Evolutionary conservation across 345 rosid species (phyloP), one percentile per base, ranked within the genome.

Genomic region (Jatropha curcas): DNA sequence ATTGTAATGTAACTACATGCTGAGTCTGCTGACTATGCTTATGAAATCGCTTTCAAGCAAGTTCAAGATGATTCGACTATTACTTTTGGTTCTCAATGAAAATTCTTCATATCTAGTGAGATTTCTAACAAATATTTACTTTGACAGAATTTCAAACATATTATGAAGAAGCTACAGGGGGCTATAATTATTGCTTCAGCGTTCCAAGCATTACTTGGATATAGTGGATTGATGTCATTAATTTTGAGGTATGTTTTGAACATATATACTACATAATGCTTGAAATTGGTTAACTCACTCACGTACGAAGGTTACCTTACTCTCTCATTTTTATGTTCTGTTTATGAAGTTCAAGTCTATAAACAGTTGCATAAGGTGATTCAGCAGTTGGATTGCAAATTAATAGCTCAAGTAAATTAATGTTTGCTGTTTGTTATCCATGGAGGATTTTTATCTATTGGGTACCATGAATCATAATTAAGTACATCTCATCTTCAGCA

Each of bases 151-250:
- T 94, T 94, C 85, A 94, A 89, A 88, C 99, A 92, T 82, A 86
- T 90, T 55, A 94, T 94, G 99, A 94, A 88, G 82, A 89, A 86
- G 84, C 85, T 94, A 60, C 99, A 92, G 68, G 99, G 99, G 70
- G 94, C 99, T 63, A 74, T 92, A 50, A 90, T 94, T 67, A 82
- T 92, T 62, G 94, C 88, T 84, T 94, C 99, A 53, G 88, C 92
- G 74, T 94, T 94, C 82, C 99, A 94, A 79, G 79, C 84, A 46
- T 58, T 92, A 16, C 89, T 94, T 70, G 99, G 99, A 75, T 94
- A 92, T 81, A 94, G 96, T 72, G 99, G 99, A 61, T 80, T 90
- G 51, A 88, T 88, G 97, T 86, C 93, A 19, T 43, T 90, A 46
- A 59, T 88, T 72, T 77, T 88, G 82, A 82, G 93, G 94, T 92